Evolutionary conservation across 441 rosid genomes (phyloP).

Genomic region (Rhodomyrtus psidioides): DNA sequence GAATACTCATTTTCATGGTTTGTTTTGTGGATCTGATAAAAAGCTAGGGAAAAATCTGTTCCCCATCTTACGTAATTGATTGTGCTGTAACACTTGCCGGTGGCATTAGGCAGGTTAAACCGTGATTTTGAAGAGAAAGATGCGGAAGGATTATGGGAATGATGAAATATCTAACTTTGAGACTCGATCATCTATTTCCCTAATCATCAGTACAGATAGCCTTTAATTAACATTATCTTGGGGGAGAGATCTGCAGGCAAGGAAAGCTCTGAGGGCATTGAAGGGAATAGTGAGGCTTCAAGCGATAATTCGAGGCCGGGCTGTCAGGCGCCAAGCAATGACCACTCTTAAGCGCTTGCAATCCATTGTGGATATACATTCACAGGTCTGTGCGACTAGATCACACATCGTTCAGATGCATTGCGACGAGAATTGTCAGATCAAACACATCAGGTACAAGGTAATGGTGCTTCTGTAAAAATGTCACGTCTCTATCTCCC

Average conservation of each 20-base stretch:
- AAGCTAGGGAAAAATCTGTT: background rate
- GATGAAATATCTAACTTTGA: background rate
- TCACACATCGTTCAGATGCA: slow-evolving; percentile 32
- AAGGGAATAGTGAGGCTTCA: slow-evolving; percentile 95
- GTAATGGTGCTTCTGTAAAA: slow-evolving; percentile 10
- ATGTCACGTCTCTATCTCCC: background rate
- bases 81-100: background rate
- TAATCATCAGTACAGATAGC: background rate
- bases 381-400: slow-evolving; percentile 55
- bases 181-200: background rate
- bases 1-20: background rate
- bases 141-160: background rate
- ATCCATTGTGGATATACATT: slow-evolving; percentile 71
- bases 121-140: background rate
- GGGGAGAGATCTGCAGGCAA: slow-evolving; percentile 38
- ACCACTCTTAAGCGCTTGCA: slow-evolving; percentile 73
- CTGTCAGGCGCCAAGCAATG: slow-evolving; percentile 76
- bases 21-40: background rate
- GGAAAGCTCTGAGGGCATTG: slow-evolving; percentile 77
- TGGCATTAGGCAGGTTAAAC: background rate
- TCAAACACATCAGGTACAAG: slow-evolving; percentile 40
- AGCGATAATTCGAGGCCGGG: slow-evolving; percentile 72
- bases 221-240: background rate
- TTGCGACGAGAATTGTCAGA: slow-evolving; percentile 29
- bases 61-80: background rate